These are phyloP conservation scores for Aspergillus panamensis DNA, from an alignment of 495 filamentous ascomycete genomes.

Conservation along the genomic window DNA sequence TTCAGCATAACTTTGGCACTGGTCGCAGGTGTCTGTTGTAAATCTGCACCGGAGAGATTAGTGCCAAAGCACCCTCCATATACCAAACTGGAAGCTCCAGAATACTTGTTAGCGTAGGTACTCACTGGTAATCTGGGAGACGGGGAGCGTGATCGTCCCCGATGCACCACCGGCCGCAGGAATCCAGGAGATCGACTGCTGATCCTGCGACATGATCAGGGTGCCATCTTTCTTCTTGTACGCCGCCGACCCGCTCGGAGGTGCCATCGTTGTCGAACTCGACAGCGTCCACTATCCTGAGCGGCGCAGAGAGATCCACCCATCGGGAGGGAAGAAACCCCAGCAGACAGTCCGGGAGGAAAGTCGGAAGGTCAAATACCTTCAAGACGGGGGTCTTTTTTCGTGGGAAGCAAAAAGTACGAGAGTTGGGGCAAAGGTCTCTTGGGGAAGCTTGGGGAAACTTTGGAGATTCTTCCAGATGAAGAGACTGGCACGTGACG, in stretches of 20 bases:
- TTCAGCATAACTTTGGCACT: slow-evolving; percentile 87
- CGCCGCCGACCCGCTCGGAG: slow-evolving; percentile 64
- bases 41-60: slow-evolving; percentile 40
- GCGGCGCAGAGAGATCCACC: slow-evolving; percentile 37
- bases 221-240: slow-evolving; percentile 98
- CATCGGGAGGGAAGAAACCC: slow-evolving; percentile 40
- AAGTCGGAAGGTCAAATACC: slow-evolving; percentile 25
- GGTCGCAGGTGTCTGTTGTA: slow-evolving; percentile 85
- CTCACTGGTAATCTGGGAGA: slow-evolving; percentile 74
- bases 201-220: slow-evolving; percentile 67
- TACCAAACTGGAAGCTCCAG: neutral
- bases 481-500: slow-evolving; percentile 8
- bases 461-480: slow-evolving; percentile 3
- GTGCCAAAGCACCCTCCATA: neutral
- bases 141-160: slow-evolving; percentile 60
- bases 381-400: slow-evolving; percentile 20
- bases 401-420: slow-evolving; percentile 15
- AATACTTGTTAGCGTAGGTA: neutral
- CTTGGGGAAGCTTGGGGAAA: neutral
- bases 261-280: slow-evolving; percentile 47
- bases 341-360: slow-evolving; percentile 19
- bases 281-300: slow-evolving; percentile 46
- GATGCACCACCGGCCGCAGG: slow-evolving; percentile 52
- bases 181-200: slow-evolving; percentile 73
- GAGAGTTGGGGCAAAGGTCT: slow-evolving; percentile 11